Evolutionary conservation across 306 rosid species (phyloP), one percentile per base, ranked within the genome.

Genomic region (Castanea crenata): DNA sequence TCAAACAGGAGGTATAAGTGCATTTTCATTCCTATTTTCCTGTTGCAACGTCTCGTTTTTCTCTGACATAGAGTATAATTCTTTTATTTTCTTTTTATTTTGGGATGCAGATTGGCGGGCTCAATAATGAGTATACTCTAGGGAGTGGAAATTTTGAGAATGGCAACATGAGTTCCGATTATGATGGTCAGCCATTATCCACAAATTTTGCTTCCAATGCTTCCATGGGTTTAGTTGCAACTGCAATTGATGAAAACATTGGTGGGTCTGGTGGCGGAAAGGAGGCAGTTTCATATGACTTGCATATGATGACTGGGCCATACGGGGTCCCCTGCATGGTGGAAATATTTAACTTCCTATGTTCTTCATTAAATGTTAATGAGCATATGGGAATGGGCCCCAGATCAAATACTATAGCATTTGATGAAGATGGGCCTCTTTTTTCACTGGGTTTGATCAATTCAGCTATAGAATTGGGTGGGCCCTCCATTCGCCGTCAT

Each of bases 251-350:
- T 32, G 96, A 91, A 80, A 91, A 83, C 86, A 69, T 80, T 35
- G 75, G 87, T 2, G 82, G 86, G 82, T 81, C 86, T 73, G 76
- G 86, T 76, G 79, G 79, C 18, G 91, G 86, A 78, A 91, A 88
- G 89, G 95, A 90, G 29, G 57, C 90, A 59, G 91, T 76, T 72
- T 85, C 90, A n/a, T 89, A 86, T 83, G 97, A 91, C 75, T 63
- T 82, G 76, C 97, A 90, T 85, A 90, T 87, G 29, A 91, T 91
- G 97, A 89, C 91, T 68, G 99, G 89, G 82, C 98, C 98, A n/a
- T 95, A 89, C 63, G 99, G 99, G 73, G 98, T 91, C 71, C 94
- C 99, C 62, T 93, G 99, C 91, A 96, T 96, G 99, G 94, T 96
- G 87, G 98, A 96, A 85, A 91, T 91, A 83, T 93, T 96, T 83